Conservation (phyloP, 805 yeast species). For the Lipomyces oligophaga region DNA sequence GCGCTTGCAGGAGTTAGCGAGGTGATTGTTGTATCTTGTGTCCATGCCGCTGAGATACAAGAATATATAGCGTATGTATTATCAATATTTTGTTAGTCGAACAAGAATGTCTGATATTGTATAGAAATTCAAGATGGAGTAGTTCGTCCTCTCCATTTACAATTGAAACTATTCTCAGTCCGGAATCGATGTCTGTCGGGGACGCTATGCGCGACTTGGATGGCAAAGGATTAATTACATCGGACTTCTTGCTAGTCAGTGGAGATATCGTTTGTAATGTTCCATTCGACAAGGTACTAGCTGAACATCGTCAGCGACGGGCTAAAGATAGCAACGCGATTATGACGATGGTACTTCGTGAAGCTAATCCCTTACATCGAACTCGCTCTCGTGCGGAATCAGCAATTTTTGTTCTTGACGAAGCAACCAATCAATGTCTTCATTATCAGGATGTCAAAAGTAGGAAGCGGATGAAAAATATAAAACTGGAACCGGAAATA, state of each 20-base stretch:
- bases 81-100: background rate
- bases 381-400: slow-evolving; percentile 69
- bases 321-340: slow-evolving; percentile 81
- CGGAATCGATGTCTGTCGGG: slow-evolving; percentile 88
- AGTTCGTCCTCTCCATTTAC: slow-evolving; percentile 67
- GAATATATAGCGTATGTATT: slow-evolving; percentile 56
- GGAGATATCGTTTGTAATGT: slow-evolving; percentile 96
- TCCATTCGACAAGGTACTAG: slow-evolving; percentile 68
- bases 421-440: slow-evolving; percentile 67
- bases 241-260: slow-evolving; percentile 83
- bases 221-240: slow-evolving; percentile 79
- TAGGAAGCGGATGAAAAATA: slow-evolving; percentile 42
- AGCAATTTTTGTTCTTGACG: slow-evolving; percentile 79
- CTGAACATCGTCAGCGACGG: slow-evolving; percentile 67
- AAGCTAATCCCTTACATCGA: slow-evolving; percentile 79
- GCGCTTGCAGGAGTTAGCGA: slow-evolving; percentile 89
- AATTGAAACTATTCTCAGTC: slow-evolving; percentile 71
- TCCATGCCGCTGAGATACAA: slow-evolving; percentile 87
- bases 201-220: slow-evolving; percentile 97
- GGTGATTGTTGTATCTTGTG: slow-evolving; percentile 82
- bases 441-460: slow-evolving; percentile 72
- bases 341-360: slow-evolving; percentile 87
- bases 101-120: background rate
- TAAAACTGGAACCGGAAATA: slow-evolving; percentile 78
- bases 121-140: slow-evolving; percentile 39